Evolutionary conservation across 2,329 filamentous ascomycete genomes (phyloP).

Genomic region (Fusarium hostae): DNA sequence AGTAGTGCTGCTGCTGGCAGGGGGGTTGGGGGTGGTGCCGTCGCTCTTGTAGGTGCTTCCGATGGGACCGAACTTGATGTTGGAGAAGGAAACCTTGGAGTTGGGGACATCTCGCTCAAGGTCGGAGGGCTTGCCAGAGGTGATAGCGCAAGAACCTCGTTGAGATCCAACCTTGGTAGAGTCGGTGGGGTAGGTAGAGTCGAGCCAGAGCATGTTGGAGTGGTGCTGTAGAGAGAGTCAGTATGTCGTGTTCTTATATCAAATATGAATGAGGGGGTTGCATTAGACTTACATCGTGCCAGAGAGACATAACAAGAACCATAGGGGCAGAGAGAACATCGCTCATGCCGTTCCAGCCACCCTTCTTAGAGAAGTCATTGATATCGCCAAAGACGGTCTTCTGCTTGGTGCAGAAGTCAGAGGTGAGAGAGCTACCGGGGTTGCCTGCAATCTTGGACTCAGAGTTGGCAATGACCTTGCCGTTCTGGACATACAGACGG

Average conservation of each 20-base stretch:
- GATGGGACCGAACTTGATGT: slow-evolving; percentile 68
- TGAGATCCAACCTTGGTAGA: slow-evolving; percentile 58
- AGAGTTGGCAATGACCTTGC: slow-evolving; percentile 66
- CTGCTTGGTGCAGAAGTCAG: slow-evolving; percentile 67
- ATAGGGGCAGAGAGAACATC: slow-evolving; percentile 54
- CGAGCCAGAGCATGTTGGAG: slow-evolving; percentile 79
- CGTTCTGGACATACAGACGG: slow-evolving; percentile 73
- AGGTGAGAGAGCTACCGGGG: slow-evolving; percentile 63
- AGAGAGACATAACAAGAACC: slow-evolving; percentile 63
- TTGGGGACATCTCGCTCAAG: slow-evolving; percentile 59
- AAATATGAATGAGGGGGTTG: background rate
- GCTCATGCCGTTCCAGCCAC: slow-evolving; percentile 69
- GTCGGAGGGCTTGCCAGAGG: slow-evolving; percentile 56
- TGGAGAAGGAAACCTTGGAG: slow-evolving; percentile 66
- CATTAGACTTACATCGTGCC: slow-evolving; percentile 65
- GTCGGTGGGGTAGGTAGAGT: slow-evolving; percentile 70
- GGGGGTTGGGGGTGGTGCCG: slow-evolving; percentile 23
- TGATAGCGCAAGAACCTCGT: slow-evolving; percentile 65
- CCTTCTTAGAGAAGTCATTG: slow-evolving; percentile 64
- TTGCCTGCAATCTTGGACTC: slow-evolving; percentile 53
- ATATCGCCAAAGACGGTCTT: slow-evolving; percentile 67
- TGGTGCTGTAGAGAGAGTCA: slow-evolving; percentile 55
- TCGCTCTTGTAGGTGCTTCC: slow-evolving; percentile 58
- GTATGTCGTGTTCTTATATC: background rate
- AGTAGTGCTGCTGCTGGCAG: slow-evolving; percentile 3